A percentile compares a stretch with the other conserved stretches of the same genome.
These are phyloP conservation scores for Cercospora zeina DNA, from an alignment of 2,329 filamentous ascomycete species.

Conservation along the genomic window DNA sequence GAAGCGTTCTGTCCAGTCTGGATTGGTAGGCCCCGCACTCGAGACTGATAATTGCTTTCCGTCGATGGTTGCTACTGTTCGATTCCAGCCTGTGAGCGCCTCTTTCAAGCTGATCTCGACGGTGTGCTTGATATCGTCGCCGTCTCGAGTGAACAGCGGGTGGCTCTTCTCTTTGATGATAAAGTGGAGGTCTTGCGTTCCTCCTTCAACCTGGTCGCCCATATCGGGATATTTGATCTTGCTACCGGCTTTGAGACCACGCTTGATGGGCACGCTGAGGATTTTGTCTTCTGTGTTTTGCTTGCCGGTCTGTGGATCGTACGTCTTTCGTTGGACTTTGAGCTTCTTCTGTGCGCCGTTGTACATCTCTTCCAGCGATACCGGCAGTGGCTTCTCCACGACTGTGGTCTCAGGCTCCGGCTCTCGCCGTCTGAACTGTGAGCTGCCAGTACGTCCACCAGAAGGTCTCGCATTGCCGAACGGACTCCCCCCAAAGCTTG, in stretches of 20 bases:
- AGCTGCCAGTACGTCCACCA: conserved; percentile 47
- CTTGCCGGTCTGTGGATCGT: conserved; percentile 76
- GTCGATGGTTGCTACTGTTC: conserved; percentile 91
- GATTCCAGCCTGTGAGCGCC: conserved; percentile 88
- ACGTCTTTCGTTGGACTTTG: conserved; percentile 96
- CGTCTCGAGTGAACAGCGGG: conserved; percentile 78
- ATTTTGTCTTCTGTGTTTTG: conserved; percentile 85
- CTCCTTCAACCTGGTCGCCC: conserved; percentile 96
- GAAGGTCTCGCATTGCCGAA: conserved; percentile 42
- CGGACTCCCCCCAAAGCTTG: conserved; percentile 49
- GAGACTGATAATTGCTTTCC: conserved; percentile 79
- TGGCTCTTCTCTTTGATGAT: conserved; percentile 94
- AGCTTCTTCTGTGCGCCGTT: conserved; percentile 91
- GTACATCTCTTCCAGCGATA: conserved; percentile 86
- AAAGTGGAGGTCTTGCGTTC: conserved; percentile 92
- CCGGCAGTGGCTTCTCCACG: conserved; percentile 76
- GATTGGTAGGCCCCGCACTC: conserved; percentile 80
- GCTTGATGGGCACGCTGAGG: conserved; percentile 91
- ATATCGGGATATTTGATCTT: conserved; percentile 98
- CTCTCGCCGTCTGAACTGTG: conserved; percentile 45
- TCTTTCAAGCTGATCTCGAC: conserved; percentile 88
- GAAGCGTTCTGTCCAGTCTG: conserved; percentile 77
- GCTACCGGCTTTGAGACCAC: conserved; percentile 90
- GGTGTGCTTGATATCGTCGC: conserved; percentile 78
- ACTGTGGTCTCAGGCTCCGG: conserved; percentile 83